Evolutionary conservation across 768 basidiomycete genomes (phyloP).

Genomic region (Suillus cothurnatus): DNA sequence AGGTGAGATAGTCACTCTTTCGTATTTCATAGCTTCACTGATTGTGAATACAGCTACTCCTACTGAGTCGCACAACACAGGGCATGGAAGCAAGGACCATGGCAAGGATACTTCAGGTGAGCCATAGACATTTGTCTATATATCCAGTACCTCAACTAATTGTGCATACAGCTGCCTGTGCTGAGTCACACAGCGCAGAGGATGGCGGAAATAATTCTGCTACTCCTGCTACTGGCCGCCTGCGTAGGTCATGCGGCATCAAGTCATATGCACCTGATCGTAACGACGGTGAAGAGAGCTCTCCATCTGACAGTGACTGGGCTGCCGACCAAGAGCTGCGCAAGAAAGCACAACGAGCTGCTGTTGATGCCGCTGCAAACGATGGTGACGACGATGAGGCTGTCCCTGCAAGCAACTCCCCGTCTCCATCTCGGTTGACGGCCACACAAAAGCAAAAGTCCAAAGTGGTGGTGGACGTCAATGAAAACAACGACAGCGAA

Average conservation of each 20-base stretch:
- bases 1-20: not conserved
- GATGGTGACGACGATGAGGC: not conserved
- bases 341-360: not conserved
- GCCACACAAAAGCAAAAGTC: conserved; percentile 2
- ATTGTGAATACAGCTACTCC: not conserved
- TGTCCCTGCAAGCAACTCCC: not conserved
- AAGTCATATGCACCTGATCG: not conserved
- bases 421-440: not conserved
- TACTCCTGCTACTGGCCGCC: not conserved
- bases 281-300: not conserved
- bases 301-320: not conserved
- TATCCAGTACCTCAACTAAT: not conserved
- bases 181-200: not conserved
- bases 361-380: not conserved
- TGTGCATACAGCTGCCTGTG: not conserved
- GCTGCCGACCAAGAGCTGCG: not conserved
- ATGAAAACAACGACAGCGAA: not conserved
- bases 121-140: not conserved
- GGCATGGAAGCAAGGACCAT: not conserved
- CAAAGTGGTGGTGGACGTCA: not conserved
- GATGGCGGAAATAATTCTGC: not conserved
- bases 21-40: not conserved
- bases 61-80: not conserved
- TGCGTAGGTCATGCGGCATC: not conserved
- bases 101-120: conserved; percentile 1